These are phyloP conservation scores for Zoysia japonica DNA, from an alignment of 176 grass and related monocot species.

Conservation along the genomic window DNA sequence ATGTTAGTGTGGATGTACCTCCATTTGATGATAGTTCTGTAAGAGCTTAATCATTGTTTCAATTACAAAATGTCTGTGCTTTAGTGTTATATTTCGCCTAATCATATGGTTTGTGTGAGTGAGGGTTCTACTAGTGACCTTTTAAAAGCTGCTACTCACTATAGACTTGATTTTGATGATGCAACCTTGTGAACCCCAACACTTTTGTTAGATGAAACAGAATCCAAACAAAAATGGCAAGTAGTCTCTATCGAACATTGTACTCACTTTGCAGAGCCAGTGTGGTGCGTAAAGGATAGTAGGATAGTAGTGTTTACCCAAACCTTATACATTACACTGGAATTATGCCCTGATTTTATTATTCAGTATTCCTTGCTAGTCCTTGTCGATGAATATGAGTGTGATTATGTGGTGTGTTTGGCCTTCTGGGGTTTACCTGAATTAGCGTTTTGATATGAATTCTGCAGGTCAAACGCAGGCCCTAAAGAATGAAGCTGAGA, in stretches of 20 bases:
- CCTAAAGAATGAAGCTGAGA: conserved; percentile 85
- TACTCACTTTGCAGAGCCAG: neutral
- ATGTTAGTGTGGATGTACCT: neutral
- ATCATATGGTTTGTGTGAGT: neutral
- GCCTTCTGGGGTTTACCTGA: neutral
- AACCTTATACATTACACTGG: neutral
- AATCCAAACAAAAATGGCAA: neutral
- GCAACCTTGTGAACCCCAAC: neutral
- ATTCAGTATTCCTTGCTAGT: neutral
- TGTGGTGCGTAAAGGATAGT: too few relatives aligned
- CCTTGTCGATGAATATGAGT: neutral
- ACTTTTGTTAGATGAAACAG: too few relatives aligned
- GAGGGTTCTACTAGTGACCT: neutral
- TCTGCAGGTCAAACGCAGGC: conserved; percentile 65
- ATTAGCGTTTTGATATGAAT: conserved; percentile 23
- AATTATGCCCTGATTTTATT: conserved; percentile 5
- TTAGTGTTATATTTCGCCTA: neutral
- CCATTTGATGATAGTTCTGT: neutral
- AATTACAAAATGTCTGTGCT: neutral
- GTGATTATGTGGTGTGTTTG: neutral
- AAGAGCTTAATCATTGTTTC: neutral
- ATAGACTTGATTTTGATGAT: neutral
- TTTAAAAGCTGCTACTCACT: neutral
- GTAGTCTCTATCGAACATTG: neutral
- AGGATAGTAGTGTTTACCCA: neutral